Conservation (phyloP, 768 basidiomycete genomes). For the Termitomyces sp. region DNA sequence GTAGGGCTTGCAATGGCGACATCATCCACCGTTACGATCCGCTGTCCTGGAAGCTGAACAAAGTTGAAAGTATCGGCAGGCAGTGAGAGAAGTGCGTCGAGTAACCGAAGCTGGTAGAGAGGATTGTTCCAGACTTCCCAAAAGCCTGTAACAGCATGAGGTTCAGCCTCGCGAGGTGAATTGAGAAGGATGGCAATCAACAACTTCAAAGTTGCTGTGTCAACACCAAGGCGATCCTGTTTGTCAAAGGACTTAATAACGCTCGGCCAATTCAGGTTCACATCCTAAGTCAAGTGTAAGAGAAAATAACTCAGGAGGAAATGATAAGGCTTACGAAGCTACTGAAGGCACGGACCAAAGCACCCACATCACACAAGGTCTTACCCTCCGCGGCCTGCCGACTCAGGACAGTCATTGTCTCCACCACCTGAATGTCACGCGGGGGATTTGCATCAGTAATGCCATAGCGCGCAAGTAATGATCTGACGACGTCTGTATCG, state of each 20-base stretch:
- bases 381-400: slow-evolving; percentile 71
- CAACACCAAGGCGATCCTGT: slow-evolving; percentile 77
- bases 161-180: slow-evolving; percentile 69
- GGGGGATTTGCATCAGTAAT: slow-evolving; percentile 70
- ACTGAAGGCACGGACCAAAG: slow-evolving; percentile 66
- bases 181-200: slow-evolving; percentile 84
- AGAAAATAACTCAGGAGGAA: neutral
- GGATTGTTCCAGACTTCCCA: slow-evolving; percentile 86
- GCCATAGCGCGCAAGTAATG: slow-evolving; percentile 69
- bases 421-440: slow-evolving; percentile 62
- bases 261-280: slow-evolving; percentile 70
- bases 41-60: slow-evolving; percentile 75
- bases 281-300: slow-evolving; percentile 38
- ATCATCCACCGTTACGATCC: slow-evolving; percentile 86
- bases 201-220: slow-evolving; percentile 85
- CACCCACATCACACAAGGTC: slow-evolving; percentile 66
- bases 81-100: slow-evolving; percentile 84
- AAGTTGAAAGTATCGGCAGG: slow-evolving; percentile 92
- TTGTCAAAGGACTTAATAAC: slow-evolving; percentile 86
- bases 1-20: slow-evolving; percentile 80
- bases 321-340: slow-evolving; percentile 56
- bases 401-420: slow-evolving; percentile 64
- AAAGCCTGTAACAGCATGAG: slow-evolving; percentile 79
- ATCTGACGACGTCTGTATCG: slow-evolving; percentile 65
- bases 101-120: slow-evolving; percentile 77